phyloP scores from a whole-genome alignment of 73 alveolate genomes.

The Paramecium pentaurelia region DNA sequence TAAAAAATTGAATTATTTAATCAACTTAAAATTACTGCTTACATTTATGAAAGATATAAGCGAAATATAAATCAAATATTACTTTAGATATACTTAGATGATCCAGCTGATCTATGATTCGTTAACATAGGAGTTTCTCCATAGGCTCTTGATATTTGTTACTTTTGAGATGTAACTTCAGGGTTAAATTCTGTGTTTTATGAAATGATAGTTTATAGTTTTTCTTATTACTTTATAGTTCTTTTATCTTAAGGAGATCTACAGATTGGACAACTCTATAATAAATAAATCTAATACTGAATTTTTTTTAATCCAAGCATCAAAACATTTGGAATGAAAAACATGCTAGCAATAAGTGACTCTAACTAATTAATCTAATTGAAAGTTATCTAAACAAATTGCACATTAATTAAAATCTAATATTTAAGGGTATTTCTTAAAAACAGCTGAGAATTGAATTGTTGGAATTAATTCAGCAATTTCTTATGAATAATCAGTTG shows the following conservation, averaged over 20 bases:
- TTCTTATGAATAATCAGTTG: neutral
- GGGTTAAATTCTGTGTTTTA: neutral
- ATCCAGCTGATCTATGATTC: neutral
- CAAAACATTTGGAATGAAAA: slow-evolving; percentile 15
- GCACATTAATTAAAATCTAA: neutral
- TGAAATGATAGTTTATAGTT: neutral
- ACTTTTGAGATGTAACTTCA: neutral
- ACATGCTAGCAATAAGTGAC: slow-evolving; percentile 53
- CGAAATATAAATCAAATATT: neutral
- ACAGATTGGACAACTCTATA: slow-evolving; percentile 30
- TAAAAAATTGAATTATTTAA: neutral
- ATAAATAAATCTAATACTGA: neutral
- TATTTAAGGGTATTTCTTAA: neutral
- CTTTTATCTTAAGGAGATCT: neutral
- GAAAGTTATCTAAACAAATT: slow-evolving; percentile 14
- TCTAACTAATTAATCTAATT: slow-evolving; percentile 3
- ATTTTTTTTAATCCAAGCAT: slow-evolving; percentile 48
- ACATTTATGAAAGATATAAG: neutral
- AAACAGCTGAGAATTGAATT: neutral
- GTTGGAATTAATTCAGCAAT: neutral
- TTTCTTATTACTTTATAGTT: neutral
- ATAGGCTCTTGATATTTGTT: neutral
- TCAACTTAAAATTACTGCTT: neutral
- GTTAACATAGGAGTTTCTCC: neutral
- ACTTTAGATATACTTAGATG: neutral